Percentiles rank a stretch among this genome's conserved stretches.
phyloP scores from a whole-genome alignment of 2,329 filamentous ascomycete species.

The Diplodia mutila region DNA sequence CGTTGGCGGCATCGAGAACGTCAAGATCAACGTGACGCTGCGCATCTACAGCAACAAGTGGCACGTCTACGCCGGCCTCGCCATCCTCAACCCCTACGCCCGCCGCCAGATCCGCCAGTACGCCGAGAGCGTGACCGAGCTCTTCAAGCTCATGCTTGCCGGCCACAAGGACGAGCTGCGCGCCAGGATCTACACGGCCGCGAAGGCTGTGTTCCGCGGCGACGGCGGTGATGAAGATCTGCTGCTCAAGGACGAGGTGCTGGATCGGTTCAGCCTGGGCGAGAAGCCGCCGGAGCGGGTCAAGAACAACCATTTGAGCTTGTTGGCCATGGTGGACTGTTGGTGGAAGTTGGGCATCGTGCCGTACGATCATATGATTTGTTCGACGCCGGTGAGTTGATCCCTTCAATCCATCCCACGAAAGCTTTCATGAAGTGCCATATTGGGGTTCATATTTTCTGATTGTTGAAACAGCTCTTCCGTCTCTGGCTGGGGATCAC shows the following conservation, averaged over 20 bases:
- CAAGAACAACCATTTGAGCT: conserved; percentile 90
- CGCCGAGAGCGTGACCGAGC: conserved; percentile 84
- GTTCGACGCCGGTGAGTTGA: conserved; percentile 76
- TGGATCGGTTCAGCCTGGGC: conserved; percentile 87
- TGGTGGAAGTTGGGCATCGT: conserved; percentile 94
- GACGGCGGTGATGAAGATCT: conserved; percentile 61
- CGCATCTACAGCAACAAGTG: conserved; percentile 99
- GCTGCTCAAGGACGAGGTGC: conserved; percentile 75
- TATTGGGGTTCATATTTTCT: conserved; percentile 15
- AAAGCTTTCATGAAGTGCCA: neutral
- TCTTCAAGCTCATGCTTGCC: conserved; percentile 96
- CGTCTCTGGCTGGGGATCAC: conserved; percentile 96
- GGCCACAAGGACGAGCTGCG: conserved; percentile 77
- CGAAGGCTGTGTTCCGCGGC: conserved; percentile 68
- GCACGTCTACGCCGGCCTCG: conserved; percentile 98
- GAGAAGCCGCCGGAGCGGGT: conserved; percentile 67
- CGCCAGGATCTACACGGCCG: conserved; percentile 75
- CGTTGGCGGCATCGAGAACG: conserved; percentile 95
- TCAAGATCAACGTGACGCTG: conserved; percentile 97
- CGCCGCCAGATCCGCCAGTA: conserved; percentile 94
- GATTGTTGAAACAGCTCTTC: conserved; percentile 66
- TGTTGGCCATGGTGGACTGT: conserved; percentile 97
- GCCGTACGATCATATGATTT: conserved; percentile 99
- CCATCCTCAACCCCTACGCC: conserved; percentile 93
- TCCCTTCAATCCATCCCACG: neutral